Evolutionary conservation across 495 filamentous ascomycete species (phyloP).

Genomic region (Elaphomyces granulatus): DNA sequence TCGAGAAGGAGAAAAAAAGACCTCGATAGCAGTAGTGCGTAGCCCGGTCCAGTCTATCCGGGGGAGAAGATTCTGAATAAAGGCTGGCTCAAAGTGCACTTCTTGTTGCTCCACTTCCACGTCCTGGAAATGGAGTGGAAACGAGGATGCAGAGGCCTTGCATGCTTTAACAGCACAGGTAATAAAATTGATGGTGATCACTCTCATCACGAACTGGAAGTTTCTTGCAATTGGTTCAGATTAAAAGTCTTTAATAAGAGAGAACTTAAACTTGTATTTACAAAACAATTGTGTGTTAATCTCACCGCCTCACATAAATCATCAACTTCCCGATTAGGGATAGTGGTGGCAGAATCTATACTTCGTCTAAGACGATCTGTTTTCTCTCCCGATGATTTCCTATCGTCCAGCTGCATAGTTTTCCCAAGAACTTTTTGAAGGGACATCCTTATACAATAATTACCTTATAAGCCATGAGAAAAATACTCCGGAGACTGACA

Average conservation of each 20-base stretch:
- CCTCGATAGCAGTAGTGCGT: conserved; percentile 60
- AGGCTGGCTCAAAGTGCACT: conserved; percentile 59
- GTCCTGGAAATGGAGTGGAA: conserved; percentile 82
- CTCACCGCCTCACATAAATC: too few species aligned
- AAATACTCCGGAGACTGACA: too few species aligned
- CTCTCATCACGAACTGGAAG: conserved; percentile 50
- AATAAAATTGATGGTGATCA: conserved; percentile 93
- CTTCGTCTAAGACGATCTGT: too few species aligned
- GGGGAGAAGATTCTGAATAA: conserved; percentile 70
- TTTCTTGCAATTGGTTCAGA: too few species aligned
- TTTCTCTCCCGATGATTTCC: too few species aligned
- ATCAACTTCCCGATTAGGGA: too few species aligned
- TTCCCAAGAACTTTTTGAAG: too few species aligned
- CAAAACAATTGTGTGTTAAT: too few species aligned
- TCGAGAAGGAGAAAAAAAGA: conserved; percentile 22
- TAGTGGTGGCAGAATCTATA: too few species aligned
- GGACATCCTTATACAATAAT: too few species aligned
- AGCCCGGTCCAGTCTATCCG: conserved; percentile 81
- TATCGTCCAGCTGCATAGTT: too few species aligned
- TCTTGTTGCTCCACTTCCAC: conserved; percentile 77
- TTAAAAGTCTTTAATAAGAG: conserved; percentile 6
- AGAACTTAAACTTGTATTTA: conserved; percentile 1
- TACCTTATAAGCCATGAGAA: too few species aligned
- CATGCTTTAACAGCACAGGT: conserved; percentile 91
- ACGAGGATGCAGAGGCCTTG: conserved; percentile 60